These are phyloP conservation scores for Trametes cingulata DNA, from an alignment of 768 basidiomycete species.

Conservation along the genomic window DNA sequence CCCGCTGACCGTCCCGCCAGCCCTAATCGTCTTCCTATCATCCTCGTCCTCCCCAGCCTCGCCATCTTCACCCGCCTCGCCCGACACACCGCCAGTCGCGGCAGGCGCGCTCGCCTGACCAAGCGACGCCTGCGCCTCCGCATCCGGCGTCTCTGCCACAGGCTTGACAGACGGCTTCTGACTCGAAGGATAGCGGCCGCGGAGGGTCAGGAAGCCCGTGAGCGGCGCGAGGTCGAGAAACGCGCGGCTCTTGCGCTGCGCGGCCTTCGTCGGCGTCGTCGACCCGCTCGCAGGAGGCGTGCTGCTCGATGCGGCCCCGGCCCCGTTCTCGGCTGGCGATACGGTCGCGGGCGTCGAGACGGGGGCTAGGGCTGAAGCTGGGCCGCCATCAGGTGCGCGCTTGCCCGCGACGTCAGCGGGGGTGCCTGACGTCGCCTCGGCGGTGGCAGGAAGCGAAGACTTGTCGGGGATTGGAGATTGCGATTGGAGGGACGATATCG, in stretches of 20 bases:
- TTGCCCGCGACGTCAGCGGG: neutral
- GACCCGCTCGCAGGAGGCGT: slow-evolving; percentile 56
- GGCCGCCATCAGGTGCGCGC: neutral
- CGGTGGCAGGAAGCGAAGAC: slow-evolving; percentile 9
- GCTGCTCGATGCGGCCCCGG: slow-evolving; percentile 10
- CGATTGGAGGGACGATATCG: slow-evolving; percentile 26
- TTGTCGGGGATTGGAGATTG: slow-evolving; percentile 18
- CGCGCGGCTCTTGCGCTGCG: slow-evolving; percentile 28
- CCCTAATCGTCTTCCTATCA: slow-evolving; percentile 32
- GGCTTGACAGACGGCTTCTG: slow-evolving; percentile 26
- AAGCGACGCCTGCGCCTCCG: slow-evolving; percentile 16
- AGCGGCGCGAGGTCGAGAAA: slow-evolving; percentile 66
- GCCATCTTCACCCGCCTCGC: neutral
- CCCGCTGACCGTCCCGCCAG: slow-evolving; percentile 15
- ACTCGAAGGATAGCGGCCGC: slow-evolving; percentile 58
- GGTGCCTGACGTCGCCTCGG: slow-evolving; percentile 8
- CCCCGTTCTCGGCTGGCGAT: neutral
- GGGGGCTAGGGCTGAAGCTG: neutral
- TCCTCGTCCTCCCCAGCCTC: slow-evolving; percentile 28
- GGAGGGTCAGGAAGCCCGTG: slow-evolving; percentile 61
- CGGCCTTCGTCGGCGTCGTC: slow-evolving; percentile 52
- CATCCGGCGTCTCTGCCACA: slow-evolving; percentile 25
- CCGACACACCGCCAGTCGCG: neutral
- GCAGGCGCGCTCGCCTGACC: neutral
- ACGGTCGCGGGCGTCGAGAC: neutral